Evolutionary conservation across 768 basidiomycete species (phyloP).

Genomic region (Mycena haematopus): DNA sequence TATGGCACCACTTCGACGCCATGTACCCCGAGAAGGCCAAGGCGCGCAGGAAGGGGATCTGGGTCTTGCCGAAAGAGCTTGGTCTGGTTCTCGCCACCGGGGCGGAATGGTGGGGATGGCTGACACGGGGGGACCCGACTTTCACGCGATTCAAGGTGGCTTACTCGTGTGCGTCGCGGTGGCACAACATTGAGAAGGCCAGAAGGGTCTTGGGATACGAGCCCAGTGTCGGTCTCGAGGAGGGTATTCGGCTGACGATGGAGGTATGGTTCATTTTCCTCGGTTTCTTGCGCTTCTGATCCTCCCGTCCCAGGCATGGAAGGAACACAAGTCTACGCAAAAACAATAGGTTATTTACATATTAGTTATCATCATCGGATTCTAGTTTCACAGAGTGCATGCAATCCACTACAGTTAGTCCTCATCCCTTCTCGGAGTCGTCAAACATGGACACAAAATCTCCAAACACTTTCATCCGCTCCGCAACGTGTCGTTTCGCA

Average conservation of each 20-base stretch:
- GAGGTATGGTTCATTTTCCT: constrained; percentile 54
- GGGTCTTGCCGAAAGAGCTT: constrained; percentile 63
- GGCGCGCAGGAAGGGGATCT: constrained; percentile 39
- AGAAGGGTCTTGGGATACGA: constrained; percentile 92
- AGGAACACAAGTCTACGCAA: constrained; percentile 36
- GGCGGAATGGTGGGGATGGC: constrained; percentile 75
- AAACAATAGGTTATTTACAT: constrained; percentile 17
- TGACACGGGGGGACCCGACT: constrained; percentile 79
- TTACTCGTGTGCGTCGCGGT: constrained; percentile 79
- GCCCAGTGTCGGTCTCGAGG: constrained; percentile 86
- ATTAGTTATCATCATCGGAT: constrained; percentile 3
- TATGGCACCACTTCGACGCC: constrained; percentile 78
- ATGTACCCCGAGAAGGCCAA: constrained; percentile 62
- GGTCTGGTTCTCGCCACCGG: constrained; percentile 75
- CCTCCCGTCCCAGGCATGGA: constrained; percentile 51
- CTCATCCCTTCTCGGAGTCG: constrained; percentile 26
- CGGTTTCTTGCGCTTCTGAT: background rate
- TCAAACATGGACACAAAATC: constrained; percentile 51
- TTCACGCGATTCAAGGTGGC: constrained; percentile 88
- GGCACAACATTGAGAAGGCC: constrained; percentile 95
- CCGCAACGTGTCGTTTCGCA: constrained; percentile 40
- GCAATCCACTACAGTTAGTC: no score
- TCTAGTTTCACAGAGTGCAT: background rate
- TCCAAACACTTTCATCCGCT: constrained; percentile 50
- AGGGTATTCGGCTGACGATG: constrained; percentile 81